A percentile compares a stretch with the other conserved stretches of the same genome.
Evolutionary conservation across 257 asterid genomes (phyloP).

Genomic region (Verbena officinalis): DNA sequence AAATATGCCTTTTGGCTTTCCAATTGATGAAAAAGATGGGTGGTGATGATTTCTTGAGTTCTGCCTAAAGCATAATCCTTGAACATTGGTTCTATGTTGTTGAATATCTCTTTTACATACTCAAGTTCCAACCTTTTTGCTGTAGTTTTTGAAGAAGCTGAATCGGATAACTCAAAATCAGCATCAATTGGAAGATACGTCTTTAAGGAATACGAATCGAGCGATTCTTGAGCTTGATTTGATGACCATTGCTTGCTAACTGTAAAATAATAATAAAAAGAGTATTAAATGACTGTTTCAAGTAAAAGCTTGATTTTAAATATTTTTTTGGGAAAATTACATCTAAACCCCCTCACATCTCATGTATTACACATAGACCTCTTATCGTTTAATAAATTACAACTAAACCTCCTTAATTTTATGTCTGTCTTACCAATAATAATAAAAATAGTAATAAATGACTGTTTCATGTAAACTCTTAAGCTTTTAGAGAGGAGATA

Average conservation of each 20-base stretch:
- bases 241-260: slow-evolving; percentile 71
- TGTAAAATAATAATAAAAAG: slow-evolving; percentile 30
- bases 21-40: slow-evolving; percentile 53
- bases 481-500: no score
- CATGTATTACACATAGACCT: no score
- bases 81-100: slow-evolving; percentile 56
- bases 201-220: slow-evolving; percentile 42
- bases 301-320: no score
- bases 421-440: no score
- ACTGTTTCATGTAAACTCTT: no score
- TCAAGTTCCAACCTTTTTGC: slow-evolving; percentile 57
- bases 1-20: slow-evolving; percentile 40
- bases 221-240: slow-evolving; percentile 55
- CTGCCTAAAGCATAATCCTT: slow-evolving; percentile 61
- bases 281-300: no score
- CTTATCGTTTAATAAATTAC: no score
- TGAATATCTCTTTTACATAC: slow-evolving; percentile 66
- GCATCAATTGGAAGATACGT: slow-evolving; percentile 43
- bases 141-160: slow-evolving; percentile 65
- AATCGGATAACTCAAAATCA: slow-evolving; percentile 71
- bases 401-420: no score
- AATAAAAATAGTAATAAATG: neutral
- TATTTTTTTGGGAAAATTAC: no score
- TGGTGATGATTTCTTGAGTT: slow-evolving; percentile 44
- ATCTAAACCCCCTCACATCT: no score